Base-by-base conservation (phyloP, 192 early-diverging fungal genomes). In the Coemansia sp. region DNA sequence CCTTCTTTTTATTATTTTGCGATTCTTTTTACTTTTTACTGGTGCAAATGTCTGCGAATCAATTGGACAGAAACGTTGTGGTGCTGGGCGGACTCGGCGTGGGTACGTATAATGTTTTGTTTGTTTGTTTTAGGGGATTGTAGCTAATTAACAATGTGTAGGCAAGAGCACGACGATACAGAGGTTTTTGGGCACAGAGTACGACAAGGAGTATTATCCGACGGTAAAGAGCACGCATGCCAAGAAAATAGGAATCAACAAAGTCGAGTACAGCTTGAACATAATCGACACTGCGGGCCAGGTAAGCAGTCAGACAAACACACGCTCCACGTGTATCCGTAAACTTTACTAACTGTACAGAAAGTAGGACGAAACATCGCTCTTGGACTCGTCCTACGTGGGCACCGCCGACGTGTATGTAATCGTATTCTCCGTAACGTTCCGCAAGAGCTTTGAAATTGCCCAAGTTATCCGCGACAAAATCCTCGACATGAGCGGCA, bases 261-360 rank as follows among this genome's bases (percentile, higher is more conserved):
- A 89, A 14, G 86, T 92, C 70, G 94, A 97, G 72, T 96, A 94
- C 61, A 86, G 85, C 37, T 85, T 90, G 31, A 93, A 92, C 61
- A 96, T 97, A 52, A 91, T 94, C 65, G 97, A 98, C 71, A 97
- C 97, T 8, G 93, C 97, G 7, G 97, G 97, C 57, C 94, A 96
- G 85, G 87, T 87, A 88, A 76, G 67, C 31, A 25, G 21, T 1
- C 21, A 21, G 1, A 21, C 21, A 21, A 1, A 21, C 21, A 21
- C 21, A 21, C 21, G 21, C 21, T 21, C 21, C 1, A 21, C 21
- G 21, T 21, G 21, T 21, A 21, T 21, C 21, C 21, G 21, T 21
- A 21, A 21, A 27, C 27, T 27, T 6, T 27, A 27, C 27, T 21
- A 21, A 21, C 21, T 21, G 21, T 21, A 21, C 21, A 21, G 21